These are phyloP conservation scores for Pezicula radicicola DNA, from an alignment of 2,329 filamentous ascomycete species.

Conservation along the genomic window DNA sequence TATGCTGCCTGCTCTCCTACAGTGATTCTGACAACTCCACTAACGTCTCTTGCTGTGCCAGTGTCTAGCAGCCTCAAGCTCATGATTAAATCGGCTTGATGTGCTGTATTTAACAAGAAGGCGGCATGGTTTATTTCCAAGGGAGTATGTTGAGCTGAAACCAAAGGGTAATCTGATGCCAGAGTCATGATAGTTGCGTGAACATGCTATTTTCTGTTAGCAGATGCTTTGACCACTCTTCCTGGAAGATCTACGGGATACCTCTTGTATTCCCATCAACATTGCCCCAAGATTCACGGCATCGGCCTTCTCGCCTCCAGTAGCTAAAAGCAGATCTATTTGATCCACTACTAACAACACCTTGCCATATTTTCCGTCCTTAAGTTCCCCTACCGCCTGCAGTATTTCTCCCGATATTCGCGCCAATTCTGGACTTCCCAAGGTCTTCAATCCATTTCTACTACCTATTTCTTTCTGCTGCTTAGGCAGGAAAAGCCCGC, in stretches of 20 bases:
- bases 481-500: constrained; percentile 19
- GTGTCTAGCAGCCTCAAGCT: constrained; percentile 77
- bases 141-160: constrained; percentile 57
- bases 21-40: constrained; percentile 79
- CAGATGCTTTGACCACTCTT: background rate
- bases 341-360: constrained; percentile 65
- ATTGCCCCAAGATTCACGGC: constrained; percentile 49
- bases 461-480: constrained; percentile 1
- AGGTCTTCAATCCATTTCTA: constrained; percentile 7
- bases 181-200: constrained; percentile 65
- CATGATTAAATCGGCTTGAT: constrained; percentile 69
- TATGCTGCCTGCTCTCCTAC: constrained; percentile 40
- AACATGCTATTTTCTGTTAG: constrained; percentile 43
- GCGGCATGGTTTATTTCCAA: constrained; percentile 69
- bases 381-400: constrained; percentile 13
- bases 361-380: constrained; percentile 24
- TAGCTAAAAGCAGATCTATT: constrained; percentile 61
- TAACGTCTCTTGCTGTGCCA: constrained; percentile 86
- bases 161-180: constrained; percentile 71
- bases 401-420: constrained; percentile 17
- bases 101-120: constrained; percentile 70
- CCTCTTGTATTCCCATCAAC: constrained; percentile 60
- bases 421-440: constrained; percentile 13
- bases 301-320: constrained; percentile 43
- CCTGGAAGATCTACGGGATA: constrained; percentile 35